A percentile compares a stretch with the other conserved stretches of the same genome.
These are phyloP conservation scores for Ampelomyces quisqualis DNA, from an alignment of 2,329 filamentous ascomycete species.

Conservation along the genomic window DNA sequence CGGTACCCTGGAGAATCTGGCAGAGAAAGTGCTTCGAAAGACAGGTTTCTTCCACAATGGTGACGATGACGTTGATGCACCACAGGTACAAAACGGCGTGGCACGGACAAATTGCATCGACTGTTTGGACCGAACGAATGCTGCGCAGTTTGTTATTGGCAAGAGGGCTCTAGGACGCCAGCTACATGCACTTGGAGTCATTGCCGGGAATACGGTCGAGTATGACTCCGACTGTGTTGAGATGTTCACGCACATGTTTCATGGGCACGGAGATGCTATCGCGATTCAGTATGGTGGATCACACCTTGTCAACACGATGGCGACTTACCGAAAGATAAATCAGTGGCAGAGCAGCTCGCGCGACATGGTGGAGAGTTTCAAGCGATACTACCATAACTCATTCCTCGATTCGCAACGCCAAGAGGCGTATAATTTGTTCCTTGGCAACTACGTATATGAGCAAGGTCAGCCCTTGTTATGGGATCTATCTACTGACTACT, in stretches of 20 bases:
- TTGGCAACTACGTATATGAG: slow-evolving; percentile 90
- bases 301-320: slow-evolving; percentile 98
- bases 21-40: slow-evolving; percentile 77
- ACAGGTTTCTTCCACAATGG: slow-evolving; percentile 97
- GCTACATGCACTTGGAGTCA: slow-evolving; percentile 84
- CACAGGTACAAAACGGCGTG: slow-evolving; percentile 83
- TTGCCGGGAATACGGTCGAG: slow-evolving; percentile 74
- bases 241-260: slow-evolving; percentile 94
- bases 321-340: slow-evolving; percentile 97
- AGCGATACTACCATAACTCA: slow-evolving; percentile 97
- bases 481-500: slow-evolving; percentile 94
- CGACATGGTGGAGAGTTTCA: slow-evolving; percentile 99
- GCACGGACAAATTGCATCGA: slow-evolving; percentile 98
- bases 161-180: slow-evolving; percentile 92
- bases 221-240: slow-evolving; percentile 97
- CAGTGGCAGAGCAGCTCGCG: slow-evolving; percentile 97
- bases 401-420: slow-evolving; percentile 97
- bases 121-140: slow-evolving; percentile 94
- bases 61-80: slow-evolving; percentile 63
- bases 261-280: slow-evolving; percentile 96
- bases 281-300: slow-evolving; percentile 97
- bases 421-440: slow-evolving; percentile 95
- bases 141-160: slow-evolving; percentile 95
- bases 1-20: slow-evolving; percentile 83
- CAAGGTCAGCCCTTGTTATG: slow-evolving; percentile 93